phyloP scores from a whole-genome alignment of 805 yeast species.

The Ogataea paradorogensis region DNA sequence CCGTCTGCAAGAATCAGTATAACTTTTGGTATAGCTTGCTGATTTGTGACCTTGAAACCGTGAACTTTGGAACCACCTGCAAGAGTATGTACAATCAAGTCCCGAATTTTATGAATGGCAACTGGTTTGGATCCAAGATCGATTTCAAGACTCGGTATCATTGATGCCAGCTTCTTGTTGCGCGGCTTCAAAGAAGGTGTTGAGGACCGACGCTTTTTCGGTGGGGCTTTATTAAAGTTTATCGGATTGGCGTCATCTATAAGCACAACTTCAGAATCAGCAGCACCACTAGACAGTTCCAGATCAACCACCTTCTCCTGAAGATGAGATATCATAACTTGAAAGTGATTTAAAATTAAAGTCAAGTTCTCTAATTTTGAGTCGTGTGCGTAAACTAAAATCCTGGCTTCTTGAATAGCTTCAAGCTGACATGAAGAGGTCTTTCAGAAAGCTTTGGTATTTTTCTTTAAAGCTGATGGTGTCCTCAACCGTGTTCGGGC shows the following conservation, averaged over 20 bases:
- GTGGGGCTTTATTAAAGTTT: no score
- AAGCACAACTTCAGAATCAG: not conserved
- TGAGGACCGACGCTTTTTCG: not conserved
- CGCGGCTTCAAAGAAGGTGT: not conserved
- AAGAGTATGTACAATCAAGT: conserved; percentile 42
- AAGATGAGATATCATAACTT: not conserved
- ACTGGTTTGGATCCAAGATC: not conserved
- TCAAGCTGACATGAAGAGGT: conserved; percentile 5
- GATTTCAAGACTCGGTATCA: not conserved
- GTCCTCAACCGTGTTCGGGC: not conserved
- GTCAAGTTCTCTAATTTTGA: not conserved
- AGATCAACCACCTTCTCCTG: not conserved
- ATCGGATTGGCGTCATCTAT: not conserved
- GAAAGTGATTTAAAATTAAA: not conserved
- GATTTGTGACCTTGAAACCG: conserved; percentile 50
- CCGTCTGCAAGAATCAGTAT: conserved; percentile 68
- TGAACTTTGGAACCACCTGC: conserved; percentile 43
- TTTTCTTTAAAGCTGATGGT: not conserved
- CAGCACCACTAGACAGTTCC: not conserved
- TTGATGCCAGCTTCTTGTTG: not conserved
- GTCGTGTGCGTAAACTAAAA: not conserved
- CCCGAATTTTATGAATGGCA: conserved; percentile 34
- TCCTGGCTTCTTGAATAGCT: conserved; percentile 1
- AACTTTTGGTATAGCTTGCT: conserved; percentile 47
- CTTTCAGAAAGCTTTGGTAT: conserved; percentile 13